phyloP scores from a whole-genome alignment of 1,284 basidiomycete species.

The Leccinum solheimii region DNA sequence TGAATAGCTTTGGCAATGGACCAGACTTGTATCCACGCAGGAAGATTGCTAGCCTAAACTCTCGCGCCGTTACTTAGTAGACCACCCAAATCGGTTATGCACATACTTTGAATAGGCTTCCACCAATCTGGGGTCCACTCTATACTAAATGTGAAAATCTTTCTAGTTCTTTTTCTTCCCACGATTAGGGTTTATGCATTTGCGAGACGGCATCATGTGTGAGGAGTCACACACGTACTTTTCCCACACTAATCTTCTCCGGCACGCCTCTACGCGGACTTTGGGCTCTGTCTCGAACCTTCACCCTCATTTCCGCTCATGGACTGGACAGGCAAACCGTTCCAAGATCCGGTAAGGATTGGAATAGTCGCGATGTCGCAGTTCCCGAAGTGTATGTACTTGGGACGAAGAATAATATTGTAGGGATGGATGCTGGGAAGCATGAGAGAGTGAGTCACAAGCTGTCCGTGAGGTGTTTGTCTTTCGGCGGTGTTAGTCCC shows the following conservation, averaged over 20 bases:
- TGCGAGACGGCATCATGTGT: too few species aligned
- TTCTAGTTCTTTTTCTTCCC: too few species aligned
- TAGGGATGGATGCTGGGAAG: constrained; percentile 62
- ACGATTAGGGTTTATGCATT: too few species aligned
- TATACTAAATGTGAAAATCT: too few species aligned
- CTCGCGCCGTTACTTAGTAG: too few species aligned
- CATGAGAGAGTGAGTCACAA: constrained; percentile 63
- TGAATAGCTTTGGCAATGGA: too few species aligned
- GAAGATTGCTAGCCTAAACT: too few species aligned
- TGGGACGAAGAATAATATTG: constrained; percentile 60
- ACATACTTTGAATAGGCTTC: too few species aligned
- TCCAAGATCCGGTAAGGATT: constrained; percentile 51
- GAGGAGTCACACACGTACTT: constrained; percentile 28
- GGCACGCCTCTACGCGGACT: constrained; percentile 18
- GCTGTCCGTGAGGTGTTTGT: not conserved
- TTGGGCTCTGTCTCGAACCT: constrained; percentile 14
- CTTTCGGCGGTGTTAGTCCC: not conserved
- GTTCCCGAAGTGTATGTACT: constrained; percentile 69
- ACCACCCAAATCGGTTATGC: too few species aligned
- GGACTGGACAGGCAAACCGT: constrained; percentile 48
- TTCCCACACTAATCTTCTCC: constrained; percentile 24
- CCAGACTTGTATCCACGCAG: too few species aligned
- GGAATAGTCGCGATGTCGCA: constrained; percentile 73
- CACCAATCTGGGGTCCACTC: too few species aligned
- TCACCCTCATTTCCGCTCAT: constrained; percentile 46